A percentile compares a stretch with the other conserved stretches of the same genome.
phyloP scores from a whole-genome alignment of 1,284 basidiomycete species.

The Cryptococcus sp. region DNA sequence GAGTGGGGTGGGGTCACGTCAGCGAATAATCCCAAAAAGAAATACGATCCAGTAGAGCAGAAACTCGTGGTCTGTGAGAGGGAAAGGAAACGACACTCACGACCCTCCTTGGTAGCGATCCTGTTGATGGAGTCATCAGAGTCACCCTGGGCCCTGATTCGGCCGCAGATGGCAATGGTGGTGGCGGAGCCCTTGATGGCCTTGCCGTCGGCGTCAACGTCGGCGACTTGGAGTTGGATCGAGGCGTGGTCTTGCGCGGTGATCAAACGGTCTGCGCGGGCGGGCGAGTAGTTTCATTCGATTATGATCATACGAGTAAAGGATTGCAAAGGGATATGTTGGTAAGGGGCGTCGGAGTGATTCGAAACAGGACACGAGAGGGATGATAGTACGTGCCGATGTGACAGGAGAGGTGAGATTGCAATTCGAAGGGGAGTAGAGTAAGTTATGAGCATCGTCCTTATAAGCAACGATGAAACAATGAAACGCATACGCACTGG shows the following conservation, averaged over 20 bases:
- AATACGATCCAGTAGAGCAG: neutral
- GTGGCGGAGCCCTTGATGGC: slow-evolving; percentile 79
- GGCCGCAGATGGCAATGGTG: slow-evolving; percentile 91
- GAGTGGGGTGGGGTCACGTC: too few species aligned
- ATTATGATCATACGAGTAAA: too few species aligned
- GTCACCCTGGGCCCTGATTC: slow-evolving; percentile 93
- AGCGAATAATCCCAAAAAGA: too few species aligned
- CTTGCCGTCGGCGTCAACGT: slow-evolving; percentile 91
- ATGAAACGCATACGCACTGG: slow-evolving; percentile 65
- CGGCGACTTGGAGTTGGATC: slow-evolving; percentile 91
- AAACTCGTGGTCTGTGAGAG: slow-evolving; percentile 1
- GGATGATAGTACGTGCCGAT: neutral
- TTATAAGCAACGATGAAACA: neutral
- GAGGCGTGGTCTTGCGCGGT: slow-evolving; percentile 98
- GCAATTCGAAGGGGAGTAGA: neutral
- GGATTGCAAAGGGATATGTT: too few species aligned
- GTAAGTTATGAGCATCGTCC: neutral
- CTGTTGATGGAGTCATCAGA: slow-evolving; percentile 96
- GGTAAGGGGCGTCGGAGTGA: too few species aligned
- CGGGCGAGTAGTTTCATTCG: neutral
- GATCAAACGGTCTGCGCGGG: slow-evolving; percentile 39
- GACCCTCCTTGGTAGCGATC: slow-evolving; percentile 89
- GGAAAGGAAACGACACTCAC: slow-evolving; percentile 62
- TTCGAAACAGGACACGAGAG: neutral
- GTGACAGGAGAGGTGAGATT: neutral